Evolutionary conservation across 495 filamentous ascomycete genomes (phyloP), one percentile per base, ranked within the genome.

Genomic region (Terfezia boudieri): DNA sequence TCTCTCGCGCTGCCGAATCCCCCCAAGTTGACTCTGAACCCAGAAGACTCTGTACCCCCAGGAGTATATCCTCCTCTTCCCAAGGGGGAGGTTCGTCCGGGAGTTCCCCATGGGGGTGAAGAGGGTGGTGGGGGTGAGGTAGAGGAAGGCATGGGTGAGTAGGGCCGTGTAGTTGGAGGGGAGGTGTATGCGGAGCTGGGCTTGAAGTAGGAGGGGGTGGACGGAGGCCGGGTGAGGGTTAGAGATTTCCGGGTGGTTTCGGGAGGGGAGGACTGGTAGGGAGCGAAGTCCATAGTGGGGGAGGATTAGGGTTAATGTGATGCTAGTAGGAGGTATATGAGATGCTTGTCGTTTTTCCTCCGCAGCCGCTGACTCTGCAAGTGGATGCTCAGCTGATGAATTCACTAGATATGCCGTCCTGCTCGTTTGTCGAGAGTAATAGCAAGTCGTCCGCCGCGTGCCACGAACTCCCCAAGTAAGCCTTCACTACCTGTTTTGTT

Each of bases 281-380:
- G 89, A 32, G 89, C 89, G 69, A 96, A 96, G 68, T 94, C 85
- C 84, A 92, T 92, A 64, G 56, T 43, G 54, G 56, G 22, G 16
- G 17, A 10, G 56, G 16, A 38, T 46, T 48, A n/a, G 55, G 54
- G 37, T 35, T 48, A 53, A 37, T 56, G 35, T 5, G 35, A 49
- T 17, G 53, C 26, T 32, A 32, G 4, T 32, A 14, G 22, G 53
- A 46, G 35, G 22, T 23, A 16, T 16, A 56, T 16, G 52, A 41
- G 52, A 9, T 52, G 12, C 23, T 52, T 38, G 55, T 51, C 43
- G 26, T 4, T 32, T 32, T 32, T 7, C 7, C 26, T 7, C 4
- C 26, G 26, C 26, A 20, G 26, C 26, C 26, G 26, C 4, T 32
- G 26, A 32, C 26, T 4, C 26, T 32, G 26, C 26, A 7, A n/a